phyloP scores from a whole-genome alignment of 441 rosid genomes.

The Syzygium malaccense region DNA sequence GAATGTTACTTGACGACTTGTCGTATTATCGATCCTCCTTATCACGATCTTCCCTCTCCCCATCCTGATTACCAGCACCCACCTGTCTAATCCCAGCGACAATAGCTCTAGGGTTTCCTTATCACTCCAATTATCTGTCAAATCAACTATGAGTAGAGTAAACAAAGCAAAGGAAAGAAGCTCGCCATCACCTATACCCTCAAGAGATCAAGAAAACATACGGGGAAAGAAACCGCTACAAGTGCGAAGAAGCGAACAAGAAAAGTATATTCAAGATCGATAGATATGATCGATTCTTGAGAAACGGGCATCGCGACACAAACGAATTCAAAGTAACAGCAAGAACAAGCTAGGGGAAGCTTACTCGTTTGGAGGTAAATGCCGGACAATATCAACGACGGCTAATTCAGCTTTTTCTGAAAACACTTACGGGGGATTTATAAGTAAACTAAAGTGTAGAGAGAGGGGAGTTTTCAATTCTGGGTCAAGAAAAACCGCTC shows the following conservation, averaged over 20 bases:
- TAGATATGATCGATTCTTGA: neutral
- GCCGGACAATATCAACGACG: neutral
- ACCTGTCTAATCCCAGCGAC: neutral
- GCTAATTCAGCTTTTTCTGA: neutral
- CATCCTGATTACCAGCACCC: constrained; percentile 14
- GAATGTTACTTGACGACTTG: constrained; percentile 58
- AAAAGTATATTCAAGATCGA: neutral
- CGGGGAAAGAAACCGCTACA: neutral
- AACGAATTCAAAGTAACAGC: neutral
- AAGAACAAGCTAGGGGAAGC: neutral
- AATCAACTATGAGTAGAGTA: neutral
- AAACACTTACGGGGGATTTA: neutral
- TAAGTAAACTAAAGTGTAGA: neutral
- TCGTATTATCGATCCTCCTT: constrained; percentile 45
- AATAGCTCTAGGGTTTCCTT: neutral
- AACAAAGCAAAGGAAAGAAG: neutral
- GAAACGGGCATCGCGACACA: neutral
- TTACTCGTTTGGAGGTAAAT: neutral
- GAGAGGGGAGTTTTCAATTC: constrained; percentile 11
- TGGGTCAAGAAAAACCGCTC: neutral
- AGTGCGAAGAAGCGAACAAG: neutral
- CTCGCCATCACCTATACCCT: neutral
- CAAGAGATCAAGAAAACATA: neutral
- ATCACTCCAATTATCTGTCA: neutral
- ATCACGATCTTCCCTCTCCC: constrained; percentile 60